Evolutionary conservation across 2,329 filamentous ascomycete species (phyloP), one percentile per base, ranked within the genome.

Genomic region (Pseudogymnoascus sp.): DNA sequence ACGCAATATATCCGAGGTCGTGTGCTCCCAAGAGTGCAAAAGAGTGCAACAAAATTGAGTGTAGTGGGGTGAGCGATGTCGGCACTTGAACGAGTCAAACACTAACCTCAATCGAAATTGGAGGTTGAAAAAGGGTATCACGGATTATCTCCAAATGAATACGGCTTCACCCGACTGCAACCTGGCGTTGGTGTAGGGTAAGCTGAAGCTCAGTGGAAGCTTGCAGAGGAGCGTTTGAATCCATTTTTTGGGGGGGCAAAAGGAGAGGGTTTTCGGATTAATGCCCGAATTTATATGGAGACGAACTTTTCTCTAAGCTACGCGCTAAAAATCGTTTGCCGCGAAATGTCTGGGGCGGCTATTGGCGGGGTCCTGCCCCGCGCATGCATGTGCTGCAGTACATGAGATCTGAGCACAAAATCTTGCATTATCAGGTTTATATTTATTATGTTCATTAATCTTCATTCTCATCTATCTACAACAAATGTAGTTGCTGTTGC

Each of bases 61-160:
- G 48, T 55, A 25, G 44, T 55, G 48, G 48, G 48, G 29, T 55
- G 48, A 55, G 48, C 29, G 48, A 55, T 55, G 48, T 55, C 29
- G 48, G 48, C 48, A 55, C 48, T 55, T 15, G 15, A 55, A 13
- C 7, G 48, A 17, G 44, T 27, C 44, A 17, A 55, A 33, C 29
- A 55, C 44, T 31, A 55, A 55, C 48, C 35, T 55, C 48, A 55
- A 55, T 55, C 29, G 48, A 55, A 55, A 55, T 55, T 55, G 48
- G 17, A 55, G 48, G 48, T 35, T 55, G 48, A 55, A 55, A 51
- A 55, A 55, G 29, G 48, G 29, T 55, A 55, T 33, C 29, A 33
- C 29, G 48, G 29, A 55, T 33, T 33, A 55, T 55, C 29, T 55
- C 48, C 48, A 21, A 10, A 33, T 2, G 48, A 29, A 33, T 35